Evolutionary conservation across 768 basidiomycete genomes (phyloP).

Genomic region (Auricularia heimuer): DNA sequence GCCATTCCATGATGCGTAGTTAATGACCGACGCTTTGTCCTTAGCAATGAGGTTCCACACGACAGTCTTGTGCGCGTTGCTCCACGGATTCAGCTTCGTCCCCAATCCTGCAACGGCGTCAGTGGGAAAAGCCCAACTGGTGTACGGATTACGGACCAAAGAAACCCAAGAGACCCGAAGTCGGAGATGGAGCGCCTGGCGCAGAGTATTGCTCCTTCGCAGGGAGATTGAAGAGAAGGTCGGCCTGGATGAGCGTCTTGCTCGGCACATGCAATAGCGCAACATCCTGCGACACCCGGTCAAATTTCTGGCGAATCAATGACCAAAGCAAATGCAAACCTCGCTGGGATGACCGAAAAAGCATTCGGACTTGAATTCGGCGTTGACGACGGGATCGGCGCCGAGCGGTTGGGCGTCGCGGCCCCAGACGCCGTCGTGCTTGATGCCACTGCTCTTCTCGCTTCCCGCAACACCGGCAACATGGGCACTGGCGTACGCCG

Average conservation of each 20-base stretch:
- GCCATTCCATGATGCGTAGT: neutral
- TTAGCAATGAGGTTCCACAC: slow-evolving; percentile 7
- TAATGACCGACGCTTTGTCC: slow-evolving; percentile 24
- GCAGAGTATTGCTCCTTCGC: slow-evolving; percentile 48
- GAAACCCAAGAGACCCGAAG: neutral
- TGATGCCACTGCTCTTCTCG: slow-evolving; percentile 42
- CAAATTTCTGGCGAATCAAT: too few relatives aligned
- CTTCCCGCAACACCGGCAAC: slow-evolving; percentile 56
- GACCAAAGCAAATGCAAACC: neutral
- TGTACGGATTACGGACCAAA: neutral
- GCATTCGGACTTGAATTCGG: neutral
- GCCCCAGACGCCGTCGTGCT: slow-evolving; percentile 42
- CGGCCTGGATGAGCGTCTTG: slow-evolving; percentile 68
- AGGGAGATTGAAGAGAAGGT: slow-evolving; percentile 77
- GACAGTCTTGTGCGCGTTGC: slow-evolving; percentile 8
- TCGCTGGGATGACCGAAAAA: neutral
- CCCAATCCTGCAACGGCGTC: neutral
- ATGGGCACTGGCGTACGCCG: slow-evolving; percentile 60
- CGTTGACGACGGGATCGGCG: neutral
- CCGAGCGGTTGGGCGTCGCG: neutral
- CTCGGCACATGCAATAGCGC: slow-evolving; percentile 69
- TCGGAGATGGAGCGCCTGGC: neutral
- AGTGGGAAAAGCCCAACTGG: too few relatives aligned
- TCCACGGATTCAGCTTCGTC: slow-evolving; percentile 16
- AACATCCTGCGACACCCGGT: slow-evolving; percentile 43